Evolutionary conservation across 371 early-diverging fungal genomes (phyloP).

Genomic region (Mucor plumbeus): DNA sequence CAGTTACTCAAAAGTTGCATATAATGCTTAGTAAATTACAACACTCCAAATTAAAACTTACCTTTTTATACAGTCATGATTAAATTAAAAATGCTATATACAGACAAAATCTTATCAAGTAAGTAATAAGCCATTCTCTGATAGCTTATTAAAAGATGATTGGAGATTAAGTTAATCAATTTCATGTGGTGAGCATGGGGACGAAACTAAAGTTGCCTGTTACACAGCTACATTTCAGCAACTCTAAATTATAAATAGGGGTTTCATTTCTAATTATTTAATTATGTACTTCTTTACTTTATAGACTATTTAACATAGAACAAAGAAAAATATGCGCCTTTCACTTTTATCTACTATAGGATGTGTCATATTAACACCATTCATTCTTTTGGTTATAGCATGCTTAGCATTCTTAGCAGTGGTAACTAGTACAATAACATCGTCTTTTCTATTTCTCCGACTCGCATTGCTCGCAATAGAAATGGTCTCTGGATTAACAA

Average conservation of each 20-base stretch:
- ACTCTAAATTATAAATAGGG: conserved; percentile 4
- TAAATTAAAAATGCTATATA: not conserved
- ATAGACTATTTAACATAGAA: not conserved
- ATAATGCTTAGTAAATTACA: not conserved
- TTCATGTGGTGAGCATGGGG: conserved; percentile 3
- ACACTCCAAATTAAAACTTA: not conserved
- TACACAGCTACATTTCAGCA: not conserved
- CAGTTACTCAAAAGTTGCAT: not conserved
- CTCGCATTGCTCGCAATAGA: conserved; percentile 30
- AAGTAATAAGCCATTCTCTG: not conserved
- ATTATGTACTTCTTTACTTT: not conserved
- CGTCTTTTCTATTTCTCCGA: conserved; percentile 34
- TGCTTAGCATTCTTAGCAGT: conserved; percentile 24
- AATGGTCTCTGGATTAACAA: conserved; percentile 31
- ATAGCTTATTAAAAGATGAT: not conserved
- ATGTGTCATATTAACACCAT: conserved; percentile 27
- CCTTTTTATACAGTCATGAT: not conserved
- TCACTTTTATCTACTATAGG: conserved; percentile 18
- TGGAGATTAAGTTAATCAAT: not conserved
- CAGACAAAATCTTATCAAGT: not conserved
- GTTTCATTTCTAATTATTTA: not conserved
- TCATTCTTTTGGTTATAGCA: conserved; percentile 21
- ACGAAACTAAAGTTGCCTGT: not conserved
- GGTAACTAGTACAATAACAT: conserved; percentile 35
- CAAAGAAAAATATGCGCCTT: not conserved